Percentiles rank a stretch among this genome's conserved stretches.
Evolutionary conservation across 805 yeast genomes (phyloP).

Genomic region (Ogataea glucozyma): DNA sequence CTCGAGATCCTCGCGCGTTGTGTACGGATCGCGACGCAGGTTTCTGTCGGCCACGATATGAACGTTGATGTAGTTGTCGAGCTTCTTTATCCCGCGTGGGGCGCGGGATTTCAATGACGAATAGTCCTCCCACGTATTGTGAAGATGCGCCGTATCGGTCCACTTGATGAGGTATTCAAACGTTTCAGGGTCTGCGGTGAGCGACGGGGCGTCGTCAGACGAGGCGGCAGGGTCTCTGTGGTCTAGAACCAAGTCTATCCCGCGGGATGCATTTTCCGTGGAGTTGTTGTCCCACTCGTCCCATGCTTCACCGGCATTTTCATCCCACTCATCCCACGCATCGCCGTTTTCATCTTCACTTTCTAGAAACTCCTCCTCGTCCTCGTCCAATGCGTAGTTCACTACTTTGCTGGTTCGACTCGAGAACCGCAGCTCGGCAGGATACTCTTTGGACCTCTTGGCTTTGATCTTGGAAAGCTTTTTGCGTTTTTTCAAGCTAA

Average conservation of each 20-base stretch:
- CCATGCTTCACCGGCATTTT: constrained; percentile 27
- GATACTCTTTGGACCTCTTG: constrained; percentile 18
- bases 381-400: constrained; percentile 69
- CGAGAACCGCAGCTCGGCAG: constrained; percentile 69
- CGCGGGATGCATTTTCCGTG: constrained; percentile 26
- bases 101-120: constrained; percentile 43
- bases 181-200: constrained; percentile 48
- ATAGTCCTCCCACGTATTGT: constrained; percentile 91
- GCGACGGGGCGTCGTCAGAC: constrained; percentile 34
- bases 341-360: constrained; percentile 40
- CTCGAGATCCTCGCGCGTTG: constrained; percentile 90
- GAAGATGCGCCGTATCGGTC: constrained; percentile 85
- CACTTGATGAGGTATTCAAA: constrained; percentile 75
- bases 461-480: too few relatives aligned
- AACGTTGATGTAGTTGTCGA: constrained; percentile 88
- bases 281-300: constrained; percentile 30
- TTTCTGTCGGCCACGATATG: constrained; percentile 71
- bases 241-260: constrained; percentile 49
- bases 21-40: constrained; percentile 73
- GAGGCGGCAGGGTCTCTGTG: constrained; percentile 46
- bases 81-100: constrained; percentile 74
- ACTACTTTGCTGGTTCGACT: constrained; percentile 71
- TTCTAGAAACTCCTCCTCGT: constrained; percentile 52
- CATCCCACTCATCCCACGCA: constrained; percentile 24
- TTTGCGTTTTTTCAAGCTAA: constrained; percentile 6